These are phyloP conservation scores for Paramecium sexaurelia DNA, from an alignment of 73 alveolate genomes.

Conservation along the genomic window DNA sequence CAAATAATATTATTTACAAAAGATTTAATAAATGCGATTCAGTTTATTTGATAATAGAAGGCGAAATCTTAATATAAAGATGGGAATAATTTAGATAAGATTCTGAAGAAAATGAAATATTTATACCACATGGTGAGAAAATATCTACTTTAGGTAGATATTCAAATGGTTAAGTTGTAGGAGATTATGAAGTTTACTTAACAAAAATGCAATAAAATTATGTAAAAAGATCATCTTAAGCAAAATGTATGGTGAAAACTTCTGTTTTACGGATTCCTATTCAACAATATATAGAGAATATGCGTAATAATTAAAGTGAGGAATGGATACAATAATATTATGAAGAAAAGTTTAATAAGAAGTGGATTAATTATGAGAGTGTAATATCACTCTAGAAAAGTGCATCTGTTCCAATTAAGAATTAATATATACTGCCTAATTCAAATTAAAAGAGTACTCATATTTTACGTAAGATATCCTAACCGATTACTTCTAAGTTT, in stretches of 20 bases:
- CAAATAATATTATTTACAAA: not conserved
- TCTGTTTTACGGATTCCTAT: not conserved
- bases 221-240: not conserved
- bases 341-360: not conserved
- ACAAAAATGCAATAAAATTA: slow-evolving; percentile 2
- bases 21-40: not conserved
- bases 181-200: slow-evolving; percentile 12
- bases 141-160: not conserved
- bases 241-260: not conserved
- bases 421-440: not conserved
- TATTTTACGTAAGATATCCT: not conserved
- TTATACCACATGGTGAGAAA: not conserved
- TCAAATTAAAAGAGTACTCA: not conserved
- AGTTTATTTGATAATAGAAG: not conserved
- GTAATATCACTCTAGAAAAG: not conserved
- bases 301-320: not conserved
- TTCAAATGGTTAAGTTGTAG: slow-evolving; percentile 2
- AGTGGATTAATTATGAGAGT: slow-evolving; percentile 7
- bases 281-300: not conserved
- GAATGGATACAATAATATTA: not conserved
- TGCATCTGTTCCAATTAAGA: not conserved
- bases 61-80: not conserved
- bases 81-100: slow-evolving; percentile 17
- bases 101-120: not conserved
- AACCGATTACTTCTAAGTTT: not conserved